phyloP scores from a whole-genome alignment of 148 eudicot genomes.

The Camellia japonica region DNA sequence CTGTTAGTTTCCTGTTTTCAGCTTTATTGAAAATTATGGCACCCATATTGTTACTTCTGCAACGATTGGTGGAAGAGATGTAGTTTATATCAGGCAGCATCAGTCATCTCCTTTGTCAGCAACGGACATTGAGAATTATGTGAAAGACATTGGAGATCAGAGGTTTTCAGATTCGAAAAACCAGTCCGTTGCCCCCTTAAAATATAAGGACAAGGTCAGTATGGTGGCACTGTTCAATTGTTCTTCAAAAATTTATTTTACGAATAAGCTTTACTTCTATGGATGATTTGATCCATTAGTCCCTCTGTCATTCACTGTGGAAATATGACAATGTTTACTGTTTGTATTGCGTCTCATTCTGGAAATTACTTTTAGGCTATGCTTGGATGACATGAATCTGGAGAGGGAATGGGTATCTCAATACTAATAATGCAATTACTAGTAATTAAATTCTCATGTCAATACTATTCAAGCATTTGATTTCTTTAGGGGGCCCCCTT shows the following conservation, averaged over 20 bases:
- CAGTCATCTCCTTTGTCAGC: conserved; percentile 79
- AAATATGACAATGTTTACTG: not conserved
- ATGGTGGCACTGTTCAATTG: conserved; percentile 7
- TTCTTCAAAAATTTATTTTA: not conserved
- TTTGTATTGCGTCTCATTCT: not conserved
- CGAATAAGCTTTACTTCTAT: not conserved
- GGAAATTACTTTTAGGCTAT: not conserved
- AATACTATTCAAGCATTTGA: no score
- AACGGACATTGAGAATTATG: conserved; percentile 75
- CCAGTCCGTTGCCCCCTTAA: conserved; percentile 63
- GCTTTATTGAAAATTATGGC: conserved; percentile 94
- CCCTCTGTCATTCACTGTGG: not conserved
- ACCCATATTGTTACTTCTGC: conserved; percentile 88
- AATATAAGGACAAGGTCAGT: conserved; percentile 97
- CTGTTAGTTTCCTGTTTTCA: conserved; percentile 39
- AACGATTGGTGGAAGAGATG: conserved; percentile 96
- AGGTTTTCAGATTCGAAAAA: conserved; percentile 63
- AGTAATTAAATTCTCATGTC: no score
- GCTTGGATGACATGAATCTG: not conserved
- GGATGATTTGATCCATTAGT: not conserved
- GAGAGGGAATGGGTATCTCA: not conserved
- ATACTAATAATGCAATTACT: no score
- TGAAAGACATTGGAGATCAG: conserved; percentile 86
- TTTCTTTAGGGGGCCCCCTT: no score
- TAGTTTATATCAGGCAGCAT: conserved; percentile 89